Percentiles rank a stretch among this genome's conserved stretches.
phyloP scores from a whole-genome alignment of 2,329 filamentous ascomycete species.

The Ophiostoma sp. region DNA sequence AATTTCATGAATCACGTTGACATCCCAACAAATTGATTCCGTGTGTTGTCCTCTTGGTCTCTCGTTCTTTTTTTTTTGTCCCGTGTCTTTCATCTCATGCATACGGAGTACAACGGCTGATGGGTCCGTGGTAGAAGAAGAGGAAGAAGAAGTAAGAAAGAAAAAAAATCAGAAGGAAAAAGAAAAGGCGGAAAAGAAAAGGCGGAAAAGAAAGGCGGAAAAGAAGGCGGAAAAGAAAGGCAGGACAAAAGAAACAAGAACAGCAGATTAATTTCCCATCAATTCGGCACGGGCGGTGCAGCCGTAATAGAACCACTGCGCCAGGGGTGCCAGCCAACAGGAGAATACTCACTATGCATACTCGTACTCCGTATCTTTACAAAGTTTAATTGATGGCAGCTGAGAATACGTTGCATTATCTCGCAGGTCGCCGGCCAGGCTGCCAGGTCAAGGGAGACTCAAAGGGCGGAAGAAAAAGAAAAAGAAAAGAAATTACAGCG shows the following conservation, averaged over 20 bases:
- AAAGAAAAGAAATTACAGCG: constrained; percentile 5
- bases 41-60: too few relatives aligned
- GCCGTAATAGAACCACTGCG: too few relatives aligned
- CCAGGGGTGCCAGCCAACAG: background rate
- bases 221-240: background rate
- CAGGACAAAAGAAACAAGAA: too few relatives aligned
- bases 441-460: background rate
- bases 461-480: background rate
- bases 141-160: background rate
- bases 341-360: background rate
- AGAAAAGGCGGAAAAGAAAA: background rate
- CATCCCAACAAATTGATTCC: background rate
- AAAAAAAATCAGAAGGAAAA: background rate
- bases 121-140: background rate
- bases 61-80: background rate
- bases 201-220: background rate
- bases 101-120: background rate
- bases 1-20: background rate
- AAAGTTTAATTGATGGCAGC: constrained; percentile 9
- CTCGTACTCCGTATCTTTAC: background rate
- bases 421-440: too few relatives aligned
- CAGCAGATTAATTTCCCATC: background rate
- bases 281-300: background rate
- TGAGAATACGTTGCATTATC: constrained; percentile 5
- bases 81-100: background rate